Conservation (phyloP, 2,329 filamentous ascomycete genomes). For the Lomentospora prolificans region DNA sequence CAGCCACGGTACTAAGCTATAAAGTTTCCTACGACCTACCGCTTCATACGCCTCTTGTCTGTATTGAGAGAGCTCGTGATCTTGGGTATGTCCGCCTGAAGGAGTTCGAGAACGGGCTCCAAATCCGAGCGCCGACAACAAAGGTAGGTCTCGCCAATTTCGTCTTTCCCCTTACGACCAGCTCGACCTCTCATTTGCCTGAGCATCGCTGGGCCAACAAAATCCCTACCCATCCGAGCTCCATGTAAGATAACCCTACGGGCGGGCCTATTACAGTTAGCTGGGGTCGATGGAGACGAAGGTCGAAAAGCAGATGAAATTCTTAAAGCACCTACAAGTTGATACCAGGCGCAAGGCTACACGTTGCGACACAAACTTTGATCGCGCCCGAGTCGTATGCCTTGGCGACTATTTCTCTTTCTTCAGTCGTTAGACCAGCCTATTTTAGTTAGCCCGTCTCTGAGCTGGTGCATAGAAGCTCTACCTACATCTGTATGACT, state of each 20-base stretch:
- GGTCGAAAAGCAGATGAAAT: background rate
- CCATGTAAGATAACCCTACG: constrained; percentile 66
- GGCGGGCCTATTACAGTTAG: constrained; percentile 34
- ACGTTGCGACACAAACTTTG: constrained; percentile 66
- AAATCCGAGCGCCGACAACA: constrained; percentile 62
- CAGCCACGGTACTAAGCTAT: background rate
- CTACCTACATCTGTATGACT: background rate
- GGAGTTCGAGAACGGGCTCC: constrained; percentile 58
- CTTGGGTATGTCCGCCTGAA: constrained; percentile 62
- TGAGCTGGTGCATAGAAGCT: background rate
- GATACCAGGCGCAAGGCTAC: constrained; percentile 73
- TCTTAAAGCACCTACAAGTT: constrained; percentile 40
- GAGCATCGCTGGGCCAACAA: constrained; percentile 71
- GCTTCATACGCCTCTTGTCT: constrained; percentile 58
- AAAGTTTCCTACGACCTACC: constrained; percentile 26
- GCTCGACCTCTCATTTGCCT: constrained; percentile 73
- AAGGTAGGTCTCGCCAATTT: constrained; percentile 66
- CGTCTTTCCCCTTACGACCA: constrained; percentile 69
- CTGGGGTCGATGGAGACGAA: background rate
- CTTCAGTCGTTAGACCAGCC: constrained; percentile 63
- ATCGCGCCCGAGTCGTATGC: constrained; percentile 61
- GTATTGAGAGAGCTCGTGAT: constrained; percentile 59
- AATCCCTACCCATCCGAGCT: constrained; percentile 64
- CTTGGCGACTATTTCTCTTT: constrained; percentile 59
- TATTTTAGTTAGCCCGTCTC: constrained; percentile 17